Conservation (phyloP, 2,329 filamentous ascomycete genomes). For the Fusarium anthophilum region DNA sequence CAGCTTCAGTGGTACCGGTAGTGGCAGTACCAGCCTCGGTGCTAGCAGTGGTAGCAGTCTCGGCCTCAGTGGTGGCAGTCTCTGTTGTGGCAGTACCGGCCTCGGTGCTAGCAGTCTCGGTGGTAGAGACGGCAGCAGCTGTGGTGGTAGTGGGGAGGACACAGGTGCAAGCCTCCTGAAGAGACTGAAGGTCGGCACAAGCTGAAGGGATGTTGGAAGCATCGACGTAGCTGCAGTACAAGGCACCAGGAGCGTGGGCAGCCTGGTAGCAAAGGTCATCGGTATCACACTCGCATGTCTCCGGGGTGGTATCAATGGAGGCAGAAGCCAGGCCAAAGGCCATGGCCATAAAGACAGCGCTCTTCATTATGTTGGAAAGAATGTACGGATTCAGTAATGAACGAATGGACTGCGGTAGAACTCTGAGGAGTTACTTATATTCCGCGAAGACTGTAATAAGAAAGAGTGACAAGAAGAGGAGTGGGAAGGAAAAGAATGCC, state of each 20-base stretch:
- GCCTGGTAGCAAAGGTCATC: slow-evolving; percentile 7
- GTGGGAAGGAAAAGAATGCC: not conserved
- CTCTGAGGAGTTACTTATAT: slow-evolving; percentile 37
- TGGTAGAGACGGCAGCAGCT: not conserved
- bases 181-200: not conserved
- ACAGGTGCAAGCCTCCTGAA: not conserved
- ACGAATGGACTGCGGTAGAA: slow-evolving; percentile 43
- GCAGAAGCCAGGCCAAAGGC: slow-evolving; percentile 44
- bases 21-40: slow-evolving; percentile 7
- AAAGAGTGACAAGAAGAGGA: slow-evolving; percentile 35
- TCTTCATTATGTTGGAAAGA: slow-evolving; percentile 47
- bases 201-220: not conserved
- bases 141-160: not conserved
- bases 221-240: too few species aligned
- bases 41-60: not conserved
- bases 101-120: slow-evolving; percentile 7
- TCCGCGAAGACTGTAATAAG: slow-evolving; percentile 27
- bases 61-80: not conserved
- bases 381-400: slow-evolving; percentile 41
- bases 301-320: not conserved
- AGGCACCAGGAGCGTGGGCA: not conserved
- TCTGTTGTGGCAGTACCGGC: slow-evolving; percentile 2
- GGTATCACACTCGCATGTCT: slow-evolving; percentile 12
- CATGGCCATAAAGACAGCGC: slow-evolving; percentile 42
- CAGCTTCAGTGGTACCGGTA: not conserved